A percentile compares a stretch with the other conserved stretches of the same genome.
phyloP scores from a whole-genome alignment of 2,329 filamentous ascomycete genomes.

The Remersonia thermophila region DNA sequence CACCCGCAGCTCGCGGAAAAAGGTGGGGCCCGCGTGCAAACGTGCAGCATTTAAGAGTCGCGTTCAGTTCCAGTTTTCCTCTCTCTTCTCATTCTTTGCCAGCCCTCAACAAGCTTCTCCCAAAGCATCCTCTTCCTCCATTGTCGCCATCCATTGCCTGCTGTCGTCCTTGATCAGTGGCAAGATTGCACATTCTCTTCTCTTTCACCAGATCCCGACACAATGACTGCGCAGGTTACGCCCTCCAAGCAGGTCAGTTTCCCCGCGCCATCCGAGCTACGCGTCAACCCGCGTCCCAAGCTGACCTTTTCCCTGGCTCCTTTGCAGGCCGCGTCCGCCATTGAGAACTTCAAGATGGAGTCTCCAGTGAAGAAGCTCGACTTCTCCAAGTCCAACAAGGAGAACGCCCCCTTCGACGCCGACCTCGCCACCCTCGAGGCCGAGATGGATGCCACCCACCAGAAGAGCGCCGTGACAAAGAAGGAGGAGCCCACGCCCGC shows the following conservation, averaged over 20 bases:
- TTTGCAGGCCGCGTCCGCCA: constrained; percentile 66
- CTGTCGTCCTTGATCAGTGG: constrained; percentile 6
- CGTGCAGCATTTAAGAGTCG: constrained; percentile 18
- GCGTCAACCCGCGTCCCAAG: constrained; percentile 12
- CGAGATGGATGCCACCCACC: constrained; percentile 47
- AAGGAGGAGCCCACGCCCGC: constrained; percentile 30
- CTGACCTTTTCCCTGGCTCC: constrained; percentile 28
- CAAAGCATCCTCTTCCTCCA: constrained; percentile 2
- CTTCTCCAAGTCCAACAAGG: constrained; percentile 65
- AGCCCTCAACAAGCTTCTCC: constrained; percentile 2
- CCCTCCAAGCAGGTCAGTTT: constrained; percentile 46
- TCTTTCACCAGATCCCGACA: constrained; percentile 1
- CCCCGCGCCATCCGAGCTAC: constrained; percentile 21
- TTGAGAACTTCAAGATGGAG: constrained; percentile 85
- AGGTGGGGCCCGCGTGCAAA: constrained; percentile 11
- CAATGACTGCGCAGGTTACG: constrained; percentile 65
- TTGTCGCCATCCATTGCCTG: constrained; percentile 8
- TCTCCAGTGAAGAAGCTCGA: constrained; percentile 84
- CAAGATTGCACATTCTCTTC: neutral
- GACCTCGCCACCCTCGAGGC: constrained; percentile 39
- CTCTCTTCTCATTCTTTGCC: constrained; percentile 14
- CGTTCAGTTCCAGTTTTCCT: constrained; percentile 8
- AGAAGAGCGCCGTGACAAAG: constrained; percentile 42
- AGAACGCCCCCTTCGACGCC: constrained; percentile 53
- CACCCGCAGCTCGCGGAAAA: too few relatives aligned